Conservation (phyloP, 352 stramenopile genomes). For the Pythium coloratum region DNA sequence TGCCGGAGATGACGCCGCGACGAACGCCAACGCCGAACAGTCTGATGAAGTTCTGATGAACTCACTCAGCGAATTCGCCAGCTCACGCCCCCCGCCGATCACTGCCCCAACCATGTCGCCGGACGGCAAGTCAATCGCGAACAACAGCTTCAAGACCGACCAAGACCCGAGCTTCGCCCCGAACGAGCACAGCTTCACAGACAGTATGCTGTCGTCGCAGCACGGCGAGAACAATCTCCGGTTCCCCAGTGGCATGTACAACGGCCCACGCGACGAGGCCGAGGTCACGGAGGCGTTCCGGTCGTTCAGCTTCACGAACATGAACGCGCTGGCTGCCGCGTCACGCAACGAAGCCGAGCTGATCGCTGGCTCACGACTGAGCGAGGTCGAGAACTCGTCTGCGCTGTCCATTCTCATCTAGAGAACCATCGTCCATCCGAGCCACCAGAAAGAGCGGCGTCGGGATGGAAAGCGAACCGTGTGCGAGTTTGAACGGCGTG, state of each 20-base stretch:
- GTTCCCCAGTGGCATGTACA: constrained; percentile 76
- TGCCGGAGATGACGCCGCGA: neutral
- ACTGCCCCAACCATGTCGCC: neutral
- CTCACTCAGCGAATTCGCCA: constrained; percentile 17
- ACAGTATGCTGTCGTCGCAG: neutral
- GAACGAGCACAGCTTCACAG: constrained; percentile 9
- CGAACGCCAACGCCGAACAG: neutral
- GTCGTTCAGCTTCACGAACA: constrained; percentile 87
- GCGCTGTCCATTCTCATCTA: constrained; percentile 74
- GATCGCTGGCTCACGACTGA: constrained; percentile 46
- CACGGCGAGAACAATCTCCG: constrained; percentile 35
- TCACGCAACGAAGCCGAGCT: constrained; percentile 73
- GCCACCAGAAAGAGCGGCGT: neutral
- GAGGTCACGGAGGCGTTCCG: constrained; percentile 60
- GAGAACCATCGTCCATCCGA: neutral
- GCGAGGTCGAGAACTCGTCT: constrained; percentile 42
- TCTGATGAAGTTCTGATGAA: constrained; percentile 26
- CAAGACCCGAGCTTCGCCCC: constrained; percentile 21
- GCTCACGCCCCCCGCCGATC: neutral
- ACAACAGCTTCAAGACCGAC: constrained; percentile 25
- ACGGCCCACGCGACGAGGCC: constrained; percentile 33
- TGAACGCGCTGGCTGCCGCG: constrained; percentile 77
- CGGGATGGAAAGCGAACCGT: neutral
- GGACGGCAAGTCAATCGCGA: constrained; percentile 1
- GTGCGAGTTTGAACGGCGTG: constrained; percentile 1